phyloP scores from a whole-genome alignment of 208 protist species.

The Leishmania tropica region DNA sequence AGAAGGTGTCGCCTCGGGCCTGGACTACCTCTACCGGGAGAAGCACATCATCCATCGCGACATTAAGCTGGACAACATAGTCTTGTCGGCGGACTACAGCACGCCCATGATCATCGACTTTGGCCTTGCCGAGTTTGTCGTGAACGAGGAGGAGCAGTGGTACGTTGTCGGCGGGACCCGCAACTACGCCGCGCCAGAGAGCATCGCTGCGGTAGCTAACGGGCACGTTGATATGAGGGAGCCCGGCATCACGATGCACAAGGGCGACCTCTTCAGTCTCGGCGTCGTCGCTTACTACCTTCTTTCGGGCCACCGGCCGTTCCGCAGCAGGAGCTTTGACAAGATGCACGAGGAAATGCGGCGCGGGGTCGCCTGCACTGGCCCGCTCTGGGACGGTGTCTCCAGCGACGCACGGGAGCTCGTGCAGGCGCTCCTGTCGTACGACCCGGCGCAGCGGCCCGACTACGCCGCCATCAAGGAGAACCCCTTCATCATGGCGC shows the following conservation, averaged over 20 bases:
- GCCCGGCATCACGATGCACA: conserved; percentile 54
- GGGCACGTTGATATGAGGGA: conserved; percentile 34
- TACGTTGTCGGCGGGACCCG: conserved; percentile 52
- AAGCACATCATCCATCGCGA: conserved; percentile 80
- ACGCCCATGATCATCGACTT: conserved; percentile 86
- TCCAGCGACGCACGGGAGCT: conserved; percentile 47
- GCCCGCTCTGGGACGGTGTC: conserved; percentile 46
- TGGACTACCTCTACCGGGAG: conserved; percentile 74
- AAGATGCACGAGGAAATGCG: conserved; percentile 43
- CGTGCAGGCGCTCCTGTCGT: conserved; percentile 49
- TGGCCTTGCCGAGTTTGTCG: conserved; percentile 70
- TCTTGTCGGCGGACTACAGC: conserved; percentile 65
- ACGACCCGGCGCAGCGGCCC: conserved; percentile 38
- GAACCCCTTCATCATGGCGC: conserved; percentile 44
- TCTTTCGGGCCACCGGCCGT: conserved; percentile 45
- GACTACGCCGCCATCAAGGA: conserved; percentile 32
- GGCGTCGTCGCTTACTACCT: conserved; percentile 72
- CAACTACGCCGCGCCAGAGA: conserved; percentile 79
- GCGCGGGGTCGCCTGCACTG: conserved; percentile 46
- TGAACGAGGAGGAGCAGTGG: conserved; percentile 17
- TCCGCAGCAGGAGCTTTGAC: conserved; percentile 38
- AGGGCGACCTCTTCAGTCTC: conserved; percentile 78
- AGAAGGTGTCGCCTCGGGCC: conserved; percentile 48
- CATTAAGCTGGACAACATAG: conserved; percentile 90
- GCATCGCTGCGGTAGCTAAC: conserved; percentile 45